These are phyloP conservation scores for Ophiosphaerella narmari DNA, from an alignment of 2,329 filamentous ascomycete genomes.

Conservation along the genomic window DNA sequence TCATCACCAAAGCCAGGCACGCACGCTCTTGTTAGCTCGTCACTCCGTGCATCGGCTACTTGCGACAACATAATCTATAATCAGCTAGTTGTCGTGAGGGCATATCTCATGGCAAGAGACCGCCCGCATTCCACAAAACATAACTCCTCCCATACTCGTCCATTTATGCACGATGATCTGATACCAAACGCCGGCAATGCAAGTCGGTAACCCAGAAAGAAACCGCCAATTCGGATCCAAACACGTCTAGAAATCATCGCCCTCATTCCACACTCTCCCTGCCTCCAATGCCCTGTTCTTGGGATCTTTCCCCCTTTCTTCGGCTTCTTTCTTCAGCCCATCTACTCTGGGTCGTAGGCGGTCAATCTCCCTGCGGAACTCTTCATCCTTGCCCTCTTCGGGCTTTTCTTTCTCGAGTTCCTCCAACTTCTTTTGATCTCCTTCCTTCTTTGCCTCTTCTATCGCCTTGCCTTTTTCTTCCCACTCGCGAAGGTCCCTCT, in stretches of 20 bases:
- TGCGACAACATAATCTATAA: no score
- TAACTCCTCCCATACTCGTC: no score
- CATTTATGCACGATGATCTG: no score
- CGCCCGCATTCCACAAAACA: no score
- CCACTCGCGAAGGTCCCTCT: conserved; percentile 51
- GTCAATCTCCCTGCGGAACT: conserved; percentile 52
- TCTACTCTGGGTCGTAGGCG: conserved; percentile 51
- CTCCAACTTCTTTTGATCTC: conserved; percentile 35
- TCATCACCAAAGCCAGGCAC: no score
- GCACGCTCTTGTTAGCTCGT: no score
- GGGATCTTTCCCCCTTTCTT: conserved; percentile 57
- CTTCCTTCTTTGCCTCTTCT: conserved; percentile 35
- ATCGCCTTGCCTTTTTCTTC: conserved; percentile 42
- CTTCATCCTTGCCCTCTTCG: conserved; percentile 49
- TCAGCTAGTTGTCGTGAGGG: no score
- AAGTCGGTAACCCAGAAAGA: no score
- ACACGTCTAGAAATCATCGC: conserved; percentile 56
- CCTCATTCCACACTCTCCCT: conserved; percentile 60
- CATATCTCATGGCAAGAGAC: no score
- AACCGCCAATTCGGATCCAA: no score
- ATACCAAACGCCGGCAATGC: no score
- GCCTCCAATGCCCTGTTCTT: conserved; percentile 57
- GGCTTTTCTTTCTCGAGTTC: conserved; percentile 43
- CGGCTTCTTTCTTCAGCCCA: conserved; percentile 50
- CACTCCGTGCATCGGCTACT: no score